Conservation (phyloP, 1,139 yeast species). For the Taphrina pruni region DNA sequence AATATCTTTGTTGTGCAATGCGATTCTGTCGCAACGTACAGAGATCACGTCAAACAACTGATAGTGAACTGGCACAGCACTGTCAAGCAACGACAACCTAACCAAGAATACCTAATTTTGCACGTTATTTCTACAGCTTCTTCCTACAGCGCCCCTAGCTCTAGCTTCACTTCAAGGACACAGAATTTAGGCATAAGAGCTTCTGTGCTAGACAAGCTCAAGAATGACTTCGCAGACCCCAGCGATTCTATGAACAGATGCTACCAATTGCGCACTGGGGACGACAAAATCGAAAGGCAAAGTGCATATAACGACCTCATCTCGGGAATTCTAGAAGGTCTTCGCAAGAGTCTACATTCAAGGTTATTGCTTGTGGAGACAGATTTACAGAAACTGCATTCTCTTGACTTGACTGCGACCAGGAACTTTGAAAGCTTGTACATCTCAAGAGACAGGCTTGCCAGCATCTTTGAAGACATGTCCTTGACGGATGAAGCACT, state of each 20-base stretch:
- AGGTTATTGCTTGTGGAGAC: neutral
- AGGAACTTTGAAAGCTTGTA: neutral
- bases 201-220: slow-evolving; percentile 68
- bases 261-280: slow-evolving; percentile 52
- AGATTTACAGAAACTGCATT: neutral
- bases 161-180: slow-evolving; percentile 48
- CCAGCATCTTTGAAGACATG: neutral
- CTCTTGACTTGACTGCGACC: neutral
- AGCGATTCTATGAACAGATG: slow-evolving; percentile 51
- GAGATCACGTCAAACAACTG: slow-evolving; percentile 78
- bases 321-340: slow-evolving; percentile 59
- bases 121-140: slow-evolving; percentile 48
- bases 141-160: slow-evolving; percentile 30
- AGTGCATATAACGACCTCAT: slow-evolving; percentile 50
- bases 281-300: slow-evolving; percentile 53
- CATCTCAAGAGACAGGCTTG: neutral
- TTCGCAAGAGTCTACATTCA: neutral
- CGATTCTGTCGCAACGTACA: slow-evolving; percentile 72
- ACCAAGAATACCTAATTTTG: slow-evolving; percentile 70
- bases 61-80: slow-evolving; percentile 78
- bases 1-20: slow-evolving; percentile 73
- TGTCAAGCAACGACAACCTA: slow-evolving; percentile 57
- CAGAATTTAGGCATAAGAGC: slow-evolving; percentile 57
- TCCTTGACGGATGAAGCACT: slow-evolving; percentile 5
- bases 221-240: slow-evolving; percentile 64